phyloP scores from a whole-genome alignment of 2,329 filamentous ascomycete genomes.

The Calcarisporium arbuscula region DNA sequence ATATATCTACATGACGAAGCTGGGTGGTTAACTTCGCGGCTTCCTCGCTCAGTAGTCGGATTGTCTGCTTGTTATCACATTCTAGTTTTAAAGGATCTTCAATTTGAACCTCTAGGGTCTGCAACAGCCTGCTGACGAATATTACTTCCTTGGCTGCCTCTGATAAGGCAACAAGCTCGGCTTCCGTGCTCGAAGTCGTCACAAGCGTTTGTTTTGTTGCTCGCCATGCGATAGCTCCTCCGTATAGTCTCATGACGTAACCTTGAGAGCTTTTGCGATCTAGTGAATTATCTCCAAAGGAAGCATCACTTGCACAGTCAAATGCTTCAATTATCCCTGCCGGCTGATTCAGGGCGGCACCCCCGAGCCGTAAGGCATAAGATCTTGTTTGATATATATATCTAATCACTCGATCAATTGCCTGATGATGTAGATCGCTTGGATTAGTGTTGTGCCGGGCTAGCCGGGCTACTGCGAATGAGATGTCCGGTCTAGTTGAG shows the following conservation, averaged over 20 bases:
- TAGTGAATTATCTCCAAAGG: conserved; percentile 3
- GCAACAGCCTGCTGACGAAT: background rate
- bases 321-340: no score
- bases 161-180: conserved; percentile 4
- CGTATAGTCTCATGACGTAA: conserved; percentile 5
- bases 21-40: background rate
- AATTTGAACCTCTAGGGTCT: no score
- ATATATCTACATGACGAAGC: conserved; percentile 1
- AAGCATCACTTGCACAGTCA: conserved; percentile 3
- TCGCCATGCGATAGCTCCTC: conserved; percentile 3
- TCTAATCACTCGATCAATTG: background rate
- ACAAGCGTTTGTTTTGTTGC: conserved; percentile 5
- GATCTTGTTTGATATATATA: background rate
- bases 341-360: no score
- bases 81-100: background rate
- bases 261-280: conserved; percentile 6
- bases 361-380: no score
- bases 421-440: background rate
- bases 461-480: background rate
- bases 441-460: background rate
- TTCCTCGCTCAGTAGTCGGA: background rate
- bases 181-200: conserved; percentile 4
- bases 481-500: background rate
- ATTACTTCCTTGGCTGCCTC: conserved; percentile 4
- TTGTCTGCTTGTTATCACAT: background rate